Evolutionary conservation across 2,329 filamentous ascomycete genomes (phyloP).

Genomic region (Paecilomyces formosus): DNA sequence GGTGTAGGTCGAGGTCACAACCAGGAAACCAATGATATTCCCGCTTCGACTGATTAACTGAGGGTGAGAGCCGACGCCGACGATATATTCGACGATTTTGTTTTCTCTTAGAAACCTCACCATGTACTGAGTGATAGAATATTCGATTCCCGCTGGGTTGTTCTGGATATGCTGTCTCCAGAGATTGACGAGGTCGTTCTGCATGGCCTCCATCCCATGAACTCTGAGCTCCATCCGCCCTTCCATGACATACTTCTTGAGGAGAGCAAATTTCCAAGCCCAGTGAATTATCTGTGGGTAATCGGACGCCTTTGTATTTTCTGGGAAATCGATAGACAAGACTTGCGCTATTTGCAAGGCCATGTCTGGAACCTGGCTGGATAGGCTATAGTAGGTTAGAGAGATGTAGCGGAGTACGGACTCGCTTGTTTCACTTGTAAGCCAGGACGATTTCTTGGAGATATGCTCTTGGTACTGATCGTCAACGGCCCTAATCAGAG

Average conservation of each 20-base stretch:
- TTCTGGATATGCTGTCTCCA: constrained; percentile 53
- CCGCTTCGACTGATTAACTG: constrained; percentile 74
- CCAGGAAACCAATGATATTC: constrained; percentile 81
- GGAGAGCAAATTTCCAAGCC: constrained; percentile 61
- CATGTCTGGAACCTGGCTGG: constrained; percentile 20
- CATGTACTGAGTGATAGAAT: constrained; percentile 58
- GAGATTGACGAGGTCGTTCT: constrained; percentile 58
- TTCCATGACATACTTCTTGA: constrained; percentile 68
- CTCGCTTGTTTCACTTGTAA: constrained; percentile 34
- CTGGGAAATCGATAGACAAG: constrained; percentile 27
- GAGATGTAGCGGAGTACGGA: constrained; percentile 27
- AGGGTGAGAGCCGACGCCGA: constrained; percentile 85
- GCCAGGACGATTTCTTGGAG: constrained; percentile 34
- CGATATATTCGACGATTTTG: constrained; percentile 74
- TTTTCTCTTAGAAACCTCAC: constrained; percentile 62
- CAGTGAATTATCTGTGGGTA: constrained; percentile 32
- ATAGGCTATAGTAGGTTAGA: constrained; percentile 22
- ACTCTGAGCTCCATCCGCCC: constrained; percentile 88
- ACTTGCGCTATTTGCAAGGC: constrained; percentile 27
- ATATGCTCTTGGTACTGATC: constrained; percentile 30
- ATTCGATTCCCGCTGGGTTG: constrained; percentile 32
- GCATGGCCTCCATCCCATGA: constrained; percentile 67
- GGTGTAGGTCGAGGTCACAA: constrained; percentile 69
- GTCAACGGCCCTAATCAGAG: constrained; percentile 24
- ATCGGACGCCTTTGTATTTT: constrained; percentile 17